Percentiles rank a stretch among this genome's conserved stretches.
Evolutionary conservation across 208 protist genomes (phyloP).

Genomic region (Trypanosomatidae sp.): DNA sequence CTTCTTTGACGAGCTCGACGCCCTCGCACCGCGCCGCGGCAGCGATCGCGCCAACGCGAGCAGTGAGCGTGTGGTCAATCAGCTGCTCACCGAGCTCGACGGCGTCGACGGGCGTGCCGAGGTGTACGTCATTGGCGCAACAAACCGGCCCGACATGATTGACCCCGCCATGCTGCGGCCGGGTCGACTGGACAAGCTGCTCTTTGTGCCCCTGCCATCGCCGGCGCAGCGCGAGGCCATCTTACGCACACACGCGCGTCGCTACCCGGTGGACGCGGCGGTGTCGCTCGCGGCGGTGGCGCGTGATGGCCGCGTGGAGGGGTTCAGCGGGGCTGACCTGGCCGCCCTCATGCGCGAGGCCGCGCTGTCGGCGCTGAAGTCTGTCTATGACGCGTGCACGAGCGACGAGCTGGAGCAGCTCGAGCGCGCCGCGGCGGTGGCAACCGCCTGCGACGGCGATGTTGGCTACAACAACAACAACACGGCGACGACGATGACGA

Average conservation of each 20-base stretch:
- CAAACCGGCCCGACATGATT: conserved; percentile 98
- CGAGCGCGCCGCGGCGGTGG: conserved; percentile 20
- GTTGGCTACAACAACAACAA: no score
- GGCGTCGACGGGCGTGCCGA: conserved; percentile 92
- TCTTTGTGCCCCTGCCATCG: conserved; percentile 94
- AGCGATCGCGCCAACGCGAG: conserved; percentile 79
- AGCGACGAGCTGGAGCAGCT: conserved; percentile 47
- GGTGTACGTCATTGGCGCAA: conserved; percentile 98
- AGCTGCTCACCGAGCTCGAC: conserved; percentile 99
- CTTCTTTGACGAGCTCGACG: conserved; percentile 99
- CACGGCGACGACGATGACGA: no score
- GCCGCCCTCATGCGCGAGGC: conserved; percentile 90
- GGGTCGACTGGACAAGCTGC: conserved; percentile 93
- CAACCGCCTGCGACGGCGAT: no score
- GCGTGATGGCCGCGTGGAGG: conserved; percentile 49
- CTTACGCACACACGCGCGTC: conserved; percentile 76
- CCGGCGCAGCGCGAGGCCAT: conserved; percentile 80
- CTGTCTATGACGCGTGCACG: conserved; percentile 41
- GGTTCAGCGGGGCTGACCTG: conserved; percentile 94
- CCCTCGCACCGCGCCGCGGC: conserved; percentile 90
- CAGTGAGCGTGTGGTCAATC: conserved; percentile 98
- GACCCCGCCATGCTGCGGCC: conserved; percentile 97
- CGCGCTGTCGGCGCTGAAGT: conserved; percentile 71
- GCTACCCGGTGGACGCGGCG: conserved; percentile 70
- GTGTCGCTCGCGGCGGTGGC: conserved; percentile 79